Evolutionary conservation across 805 yeast genomes (phyloP).

Genomic region (Saturnispora bothae): DNA sequence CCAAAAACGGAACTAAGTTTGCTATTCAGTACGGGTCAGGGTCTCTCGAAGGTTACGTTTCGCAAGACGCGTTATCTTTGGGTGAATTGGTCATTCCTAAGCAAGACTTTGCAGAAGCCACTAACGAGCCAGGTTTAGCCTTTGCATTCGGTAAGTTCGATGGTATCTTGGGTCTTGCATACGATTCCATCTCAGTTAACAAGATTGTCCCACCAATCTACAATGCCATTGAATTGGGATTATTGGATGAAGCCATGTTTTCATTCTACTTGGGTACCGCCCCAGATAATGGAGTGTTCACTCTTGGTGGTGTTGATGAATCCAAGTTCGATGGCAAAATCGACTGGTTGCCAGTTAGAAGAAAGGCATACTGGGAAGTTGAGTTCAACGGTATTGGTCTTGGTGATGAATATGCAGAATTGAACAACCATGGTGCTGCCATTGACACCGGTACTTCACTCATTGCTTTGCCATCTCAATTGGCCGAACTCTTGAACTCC

Average conservation of each 20-base stretch:
- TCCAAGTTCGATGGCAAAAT: constrained; percentile 70
- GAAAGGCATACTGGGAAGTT: constrained; percentile 99
- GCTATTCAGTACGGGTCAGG: constrained; percentile 90
- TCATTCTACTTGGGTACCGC: constrained; percentile 80
- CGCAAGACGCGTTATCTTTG: constrained; percentile 70
- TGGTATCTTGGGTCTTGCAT: constrained; percentile 93
- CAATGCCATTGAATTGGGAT: constrained; percentile 73
- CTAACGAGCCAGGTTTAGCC: constrained; percentile 93
- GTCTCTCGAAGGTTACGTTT: constrained; percentile 81
- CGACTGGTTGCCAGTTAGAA: constrained; percentile 94
- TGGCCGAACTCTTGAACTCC: constrained; percentile 90
- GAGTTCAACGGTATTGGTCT: constrained; percentile 80
- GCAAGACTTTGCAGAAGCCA: constrained; percentile 96
- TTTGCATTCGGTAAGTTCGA: constrained; percentile 98
- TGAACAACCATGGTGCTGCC: constrained; percentile 85
- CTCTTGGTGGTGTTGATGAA: constrained; percentile 89
- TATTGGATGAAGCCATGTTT: constrained; percentile 76
- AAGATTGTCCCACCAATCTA: constrained; percentile 88
- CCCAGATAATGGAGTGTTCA: constrained; percentile 81
- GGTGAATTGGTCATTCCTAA: constrained; percentile 79
- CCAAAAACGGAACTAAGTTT: constrained; percentile 78
- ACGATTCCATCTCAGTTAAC: constrained; percentile 83
- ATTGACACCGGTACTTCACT: constrained; percentile 98
- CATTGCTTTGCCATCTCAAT: constrained; percentile 86
- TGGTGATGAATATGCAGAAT: constrained; percentile 84